Conservation (phyloP, 306 rosid species). For the Quercus ilex region DNA sequence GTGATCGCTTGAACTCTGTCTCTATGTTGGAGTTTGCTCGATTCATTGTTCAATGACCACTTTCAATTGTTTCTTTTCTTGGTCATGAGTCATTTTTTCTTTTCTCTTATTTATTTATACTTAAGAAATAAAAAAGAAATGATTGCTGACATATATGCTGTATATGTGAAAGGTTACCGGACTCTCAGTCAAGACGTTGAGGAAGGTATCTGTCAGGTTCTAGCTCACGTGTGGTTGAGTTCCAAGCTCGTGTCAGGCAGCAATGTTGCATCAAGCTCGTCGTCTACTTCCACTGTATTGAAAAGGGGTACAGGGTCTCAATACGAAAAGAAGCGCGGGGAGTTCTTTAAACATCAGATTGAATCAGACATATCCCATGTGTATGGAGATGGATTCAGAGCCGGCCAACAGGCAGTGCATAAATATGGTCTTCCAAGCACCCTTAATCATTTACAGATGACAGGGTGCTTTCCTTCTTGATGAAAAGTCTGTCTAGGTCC, state of each 20-base stretch:
- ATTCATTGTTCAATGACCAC: background rate
- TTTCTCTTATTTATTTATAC: too few species aligned
- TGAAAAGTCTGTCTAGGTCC: background rate
- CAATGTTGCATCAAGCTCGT: constrained; percentile 50
- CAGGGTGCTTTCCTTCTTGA: constrained; percentile 79
- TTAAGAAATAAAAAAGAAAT: too few species aligned
- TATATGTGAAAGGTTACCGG: constrained; percentile 62
- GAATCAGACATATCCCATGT: constrained; percentile 87
- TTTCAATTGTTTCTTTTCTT: background rate
- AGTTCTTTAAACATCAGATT: constrained; percentile 86
- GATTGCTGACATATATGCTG: constrained; percentile 3
- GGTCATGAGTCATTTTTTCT: background rate
- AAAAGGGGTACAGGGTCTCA: constrained; percentile 87
- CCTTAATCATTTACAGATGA: constrained; percentile 79
- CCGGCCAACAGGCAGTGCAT: constrained; percentile 70
- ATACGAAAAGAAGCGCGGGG: constrained; percentile 85
- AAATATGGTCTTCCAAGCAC: constrained; percentile 80
- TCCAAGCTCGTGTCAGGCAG: constrained; percentile 57
- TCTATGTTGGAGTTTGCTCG: background rate
- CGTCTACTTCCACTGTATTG: constrained; percentile 24
- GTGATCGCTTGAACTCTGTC: background rate
- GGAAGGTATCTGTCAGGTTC: constrained; percentile 98
- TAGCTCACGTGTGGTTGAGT: constrained; percentile 95
- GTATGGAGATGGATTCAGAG: constrained; percentile 90
- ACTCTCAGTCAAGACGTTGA: constrained; percentile 88